These are phyloP conservation scores for Cercophora samala DNA, from an alignment of 495 filamentous ascomycete genomes.

Conservation along the genomic window DNA sequence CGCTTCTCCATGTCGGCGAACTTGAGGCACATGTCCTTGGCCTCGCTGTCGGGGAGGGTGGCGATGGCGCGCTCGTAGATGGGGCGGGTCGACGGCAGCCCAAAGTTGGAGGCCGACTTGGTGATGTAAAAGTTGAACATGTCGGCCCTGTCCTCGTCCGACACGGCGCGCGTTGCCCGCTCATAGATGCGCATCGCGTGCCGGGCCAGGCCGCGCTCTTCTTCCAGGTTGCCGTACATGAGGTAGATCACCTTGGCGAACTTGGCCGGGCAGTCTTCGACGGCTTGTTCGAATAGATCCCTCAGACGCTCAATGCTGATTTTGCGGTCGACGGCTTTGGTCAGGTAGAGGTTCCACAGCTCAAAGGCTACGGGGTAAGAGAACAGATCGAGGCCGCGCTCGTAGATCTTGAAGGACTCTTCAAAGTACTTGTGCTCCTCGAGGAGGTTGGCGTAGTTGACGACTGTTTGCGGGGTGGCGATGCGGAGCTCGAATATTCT, in stretches of 20 bases:
- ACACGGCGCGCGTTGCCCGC: conserved; percentile 90
- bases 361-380: conserved; percentile 97
- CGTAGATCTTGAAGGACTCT: conserved; percentile 97
- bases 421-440: conserved; percentile 97
- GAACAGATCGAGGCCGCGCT: conserved; percentile 94
- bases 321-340: conserved; percentile 92
- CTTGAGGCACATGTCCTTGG: conserved; percentile 96
- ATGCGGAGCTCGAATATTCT: conserved; percentile 97
- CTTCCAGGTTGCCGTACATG: conserved; percentile 97
- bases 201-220: conserved; percentile 91
- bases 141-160: conserved; percentile 89
- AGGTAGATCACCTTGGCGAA: conserved; percentile 95
- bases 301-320: conserved; percentile 91
- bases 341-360: conserved; percentile 97
- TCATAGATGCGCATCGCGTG: conserved; percentile 99
- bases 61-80: conserved; percentile 97
- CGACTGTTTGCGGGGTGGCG: conserved; percentile 95
- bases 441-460: conserved; percentile 95
- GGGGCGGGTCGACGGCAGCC: conserved; percentile 86
- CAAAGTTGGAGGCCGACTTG: conserved; percentile 97
- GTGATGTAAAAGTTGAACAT: conserved; percentile 99
- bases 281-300: conserved; percentile 95
- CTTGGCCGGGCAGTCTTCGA: conserved; percentile 90
- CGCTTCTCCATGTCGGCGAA: conserved; percentile 98
- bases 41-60: conserved; percentile 87